Conservation (phyloP, 2,329 filamentous ascomycete genomes). For the Apiospora phragmitis region DNA sequence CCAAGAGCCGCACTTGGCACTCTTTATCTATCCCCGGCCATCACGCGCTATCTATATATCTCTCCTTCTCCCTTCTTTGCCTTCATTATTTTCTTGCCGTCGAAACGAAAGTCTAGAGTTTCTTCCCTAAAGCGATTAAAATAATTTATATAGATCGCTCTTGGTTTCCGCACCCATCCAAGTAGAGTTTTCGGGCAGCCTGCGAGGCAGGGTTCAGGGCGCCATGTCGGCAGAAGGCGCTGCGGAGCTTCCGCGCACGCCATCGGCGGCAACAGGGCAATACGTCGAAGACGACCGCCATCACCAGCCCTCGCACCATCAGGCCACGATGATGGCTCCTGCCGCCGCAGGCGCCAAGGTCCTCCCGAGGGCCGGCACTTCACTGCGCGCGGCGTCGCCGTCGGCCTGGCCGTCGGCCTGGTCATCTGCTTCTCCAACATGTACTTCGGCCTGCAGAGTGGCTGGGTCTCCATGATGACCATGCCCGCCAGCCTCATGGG, state of each 20-base stretch:
- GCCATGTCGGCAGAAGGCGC: neutral
- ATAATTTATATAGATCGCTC: neutral
- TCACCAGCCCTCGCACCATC: neutral
- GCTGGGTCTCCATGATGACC: slow-evolving; percentile 78
- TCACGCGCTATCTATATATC: neutral
- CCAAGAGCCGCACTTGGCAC: neutral
- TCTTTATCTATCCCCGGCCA: neutral
- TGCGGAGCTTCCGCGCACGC: neutral
- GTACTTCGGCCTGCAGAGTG: slow-evolving; percentile 95
- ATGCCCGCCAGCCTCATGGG: slow-evolving; percentile 95
- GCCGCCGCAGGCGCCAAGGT: neutral
- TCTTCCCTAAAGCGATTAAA: neutral
- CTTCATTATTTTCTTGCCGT: neutral
- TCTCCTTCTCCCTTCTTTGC: neutral
- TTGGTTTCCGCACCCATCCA: neutral
- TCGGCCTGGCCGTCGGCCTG: slow-evolving; percentile 81
- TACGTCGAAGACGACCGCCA: neutral
- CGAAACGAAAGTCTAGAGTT: neutral
- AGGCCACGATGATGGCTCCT: neutral
- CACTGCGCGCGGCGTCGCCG: slow-evolving; percentile 76
- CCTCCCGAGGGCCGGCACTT: slow-evolving; percentile 65
- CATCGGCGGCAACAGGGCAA: neutral
- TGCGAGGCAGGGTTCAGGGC: neutral
- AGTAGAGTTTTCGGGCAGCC: neutral
- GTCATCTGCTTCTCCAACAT: slow-evolving; percentile 97